Percentiles rank a stretch among this genome's conserved stretches.
Conservation (phyloP, 169 alveolate species). For the Babesia ovata region DNA sequence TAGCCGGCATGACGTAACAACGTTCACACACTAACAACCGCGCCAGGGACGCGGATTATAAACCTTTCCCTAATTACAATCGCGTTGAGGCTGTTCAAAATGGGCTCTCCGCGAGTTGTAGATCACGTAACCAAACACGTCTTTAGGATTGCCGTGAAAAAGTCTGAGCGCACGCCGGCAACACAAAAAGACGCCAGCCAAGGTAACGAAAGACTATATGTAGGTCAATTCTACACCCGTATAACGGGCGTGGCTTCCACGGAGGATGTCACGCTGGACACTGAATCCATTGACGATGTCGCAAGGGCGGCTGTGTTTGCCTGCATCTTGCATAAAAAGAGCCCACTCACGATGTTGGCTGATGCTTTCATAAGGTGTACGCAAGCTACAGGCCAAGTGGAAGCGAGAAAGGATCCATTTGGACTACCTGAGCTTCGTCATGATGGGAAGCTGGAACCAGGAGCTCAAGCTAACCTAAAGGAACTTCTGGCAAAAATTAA, state of each 20-base stretch:
- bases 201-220: slow-evolving; percentile 12
- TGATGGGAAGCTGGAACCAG: background rate
- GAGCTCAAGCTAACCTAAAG: background rate
- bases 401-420: slow-evolving; percentile 15
- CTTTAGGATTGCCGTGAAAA: slow-evolving; percentile 37
- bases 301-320: slow-evolving; percentile 58
- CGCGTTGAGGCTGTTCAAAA: background rate
- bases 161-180: slow-evolving; percentile 32
- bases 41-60: background rate
- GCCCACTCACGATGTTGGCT: slow-evolving; percentile 32
- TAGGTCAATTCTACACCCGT: slow-evolving; percentile 63
- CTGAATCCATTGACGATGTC: slow-evolving; percentile 47
- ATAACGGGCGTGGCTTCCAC: slow-evolving; percentile 32
- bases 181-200: background rate
- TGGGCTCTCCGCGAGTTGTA: slow-evolving; percentile 15
- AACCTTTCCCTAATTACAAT: background rate
- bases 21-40: background rate
- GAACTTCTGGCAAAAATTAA: slow-evolving; percentile 10
- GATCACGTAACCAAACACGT: slow-evolving; percentile 42
- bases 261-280: slow-evolving; percentile 28
- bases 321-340: slow-evolving; percentile 51
- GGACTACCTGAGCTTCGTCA: background rate
- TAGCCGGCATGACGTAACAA: background rate
- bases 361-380: slow-evolving; percentile 40
- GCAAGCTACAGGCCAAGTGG: slow-evolving; percentile 6